Conservation (phyloP, 768 basidiomycete genomes). For the Lentinula guzmanii region DNA sequence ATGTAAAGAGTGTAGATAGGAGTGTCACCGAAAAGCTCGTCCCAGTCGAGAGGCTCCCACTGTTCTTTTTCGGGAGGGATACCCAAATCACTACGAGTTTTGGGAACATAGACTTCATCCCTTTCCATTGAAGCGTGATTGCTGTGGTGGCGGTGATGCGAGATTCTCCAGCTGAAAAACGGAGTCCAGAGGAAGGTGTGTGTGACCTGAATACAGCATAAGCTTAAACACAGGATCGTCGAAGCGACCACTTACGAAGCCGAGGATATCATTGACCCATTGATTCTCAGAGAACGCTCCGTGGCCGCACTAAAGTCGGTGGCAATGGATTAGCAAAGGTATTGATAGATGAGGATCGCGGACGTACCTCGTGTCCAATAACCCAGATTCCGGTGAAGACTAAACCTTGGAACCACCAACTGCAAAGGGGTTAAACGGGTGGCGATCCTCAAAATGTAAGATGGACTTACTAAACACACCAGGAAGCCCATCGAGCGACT, state of each 20-base stretch:
- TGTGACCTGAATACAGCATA: slow-evolving; percentile 10
- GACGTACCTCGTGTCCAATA: slow-evolving; percentile 48
- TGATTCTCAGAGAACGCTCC: slow-evolving; percentile 47
- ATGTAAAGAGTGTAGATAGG: slow-evolving; percentile 33
- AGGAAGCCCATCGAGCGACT: slow-evolving; percentile 33
- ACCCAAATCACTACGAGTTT: slow-evolving; percentile 30
- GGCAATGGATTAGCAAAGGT: background rate
- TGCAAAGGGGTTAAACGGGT: slow-evolving; percentile 12
- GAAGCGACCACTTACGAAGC: slow-evolving; percentile 32
- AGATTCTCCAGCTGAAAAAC: slow-evolving; percentile 19
- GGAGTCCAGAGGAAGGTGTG: slow-evolving; percentile 15
- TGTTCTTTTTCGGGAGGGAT: slow-evolving; percentile 18
- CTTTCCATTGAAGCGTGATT: slow-evolving; percentile 20
- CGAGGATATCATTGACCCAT: slow-evolving; percentile 41
- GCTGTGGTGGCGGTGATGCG: slow-evolving; percentile 21
- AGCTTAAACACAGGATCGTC: background rate
- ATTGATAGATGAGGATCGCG: background rate
- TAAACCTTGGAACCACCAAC: slow-evolving; percentile 62
- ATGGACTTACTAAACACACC: slow-evolving; percentile 39
- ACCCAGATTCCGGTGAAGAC: slow-evolving; percentile 56
- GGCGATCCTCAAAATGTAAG: background rate
- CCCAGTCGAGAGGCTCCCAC: slow-evolving; percentile 19
- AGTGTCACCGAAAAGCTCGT: slow-evolving; percentile 36
- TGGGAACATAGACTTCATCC: slow-evolving; percentile 31
- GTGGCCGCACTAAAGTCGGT: slow-evolving; percentile 43